Evolutionary conservation across 371 early-diverging fungal species (phyloP), one percentile per base, ranked within the genome.

Genomic region (Mortierella sp.): DNA sequence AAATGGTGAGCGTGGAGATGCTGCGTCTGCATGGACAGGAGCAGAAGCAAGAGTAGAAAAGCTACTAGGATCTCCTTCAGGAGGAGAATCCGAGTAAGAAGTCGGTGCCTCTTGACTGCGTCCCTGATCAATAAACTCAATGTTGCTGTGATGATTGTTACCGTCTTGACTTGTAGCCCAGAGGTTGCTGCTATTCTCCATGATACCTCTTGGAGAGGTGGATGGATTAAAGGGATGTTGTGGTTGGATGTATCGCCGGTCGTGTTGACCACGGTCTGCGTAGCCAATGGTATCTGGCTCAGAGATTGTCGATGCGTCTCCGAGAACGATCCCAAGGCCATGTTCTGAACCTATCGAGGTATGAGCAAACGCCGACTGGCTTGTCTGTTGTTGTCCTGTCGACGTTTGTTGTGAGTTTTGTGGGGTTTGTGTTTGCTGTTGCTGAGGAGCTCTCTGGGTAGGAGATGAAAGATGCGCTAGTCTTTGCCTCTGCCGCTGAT

Each of bases 311-410:
- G 53, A 35, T 29, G 42, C 35, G 29, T 3, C 32, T 65, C 62
- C 66, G 37, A 78, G 57, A 2, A 40, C 45, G 40, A 66, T 66
- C n/a, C 73, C 79, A 35, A 78, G 79, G 19, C 73, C 73, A 23
- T 54, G 53, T 57, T 65, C 64, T 55, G 78, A 78, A 78, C 79
- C 79, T 78, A 78, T 59, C 66, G 70, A 78, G 79, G 79, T 78
- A 78, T 65, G 73, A 47, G 70, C 79, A 78, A 66, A 45, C 61
- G 69, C 56, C 63, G 70, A 67, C 15, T 60, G 42, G 9, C 23
- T n/a, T 34, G 45, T 22, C n/a, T 42, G 43, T 40, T 54, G 53
- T 13, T 31, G 64, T 15, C 54, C 42, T 13, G 26, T 63, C 57
- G 65, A 32, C 40, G 68, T 42, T 54, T 76, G 76, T 49, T 71